Evolutionary conservation across 106 monocot genomes (phyloP).

Genomic region (Acorus calamus): DNA sequence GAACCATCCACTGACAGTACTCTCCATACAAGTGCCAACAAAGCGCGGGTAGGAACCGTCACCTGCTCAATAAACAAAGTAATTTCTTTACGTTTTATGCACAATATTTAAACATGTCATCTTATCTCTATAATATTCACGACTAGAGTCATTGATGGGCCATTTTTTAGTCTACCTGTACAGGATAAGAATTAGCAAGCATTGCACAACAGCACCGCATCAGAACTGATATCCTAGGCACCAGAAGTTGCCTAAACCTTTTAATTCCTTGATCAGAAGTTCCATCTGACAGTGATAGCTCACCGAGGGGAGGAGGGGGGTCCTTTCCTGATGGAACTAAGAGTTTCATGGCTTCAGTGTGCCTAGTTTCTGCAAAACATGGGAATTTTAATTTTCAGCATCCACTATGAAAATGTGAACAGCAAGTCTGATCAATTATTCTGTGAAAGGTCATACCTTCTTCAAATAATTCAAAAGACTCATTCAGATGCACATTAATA

Average conservation of each 20-base stretch:
- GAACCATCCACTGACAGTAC: slow-evolving; percentile 82
- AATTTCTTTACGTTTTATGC: neutral
- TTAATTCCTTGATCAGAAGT: slow-evolving; percentile 18
- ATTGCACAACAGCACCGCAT: slow-evolving; percentile 56
- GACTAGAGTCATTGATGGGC: neutral
- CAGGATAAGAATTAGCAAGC: slow-evolving; percentile 55
- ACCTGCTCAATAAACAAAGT: slow-evolving; percentile 27
- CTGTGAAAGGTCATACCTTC: slow-evolving; percentile 36
- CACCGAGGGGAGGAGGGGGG: slow-evolving; percentile 46
- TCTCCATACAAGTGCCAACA: slow-evolving; percentile 49
- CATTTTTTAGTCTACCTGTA: slow-evolving; percentile 30
- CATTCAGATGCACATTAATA: slow-evolving; percentile 48
- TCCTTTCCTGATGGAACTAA: slow-evolving; percentile 74
- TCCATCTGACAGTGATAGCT: slow-evolving; percentile 18
- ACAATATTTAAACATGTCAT: neutral
- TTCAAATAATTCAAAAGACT: slow-evolving; percentile 75
- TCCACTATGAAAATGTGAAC: too few relatives aligned
- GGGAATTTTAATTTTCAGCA: too few relatives aligned
- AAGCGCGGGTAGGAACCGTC: slow-evolving; percentile 33
- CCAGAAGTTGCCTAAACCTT: slow-evolving; percentile 25
- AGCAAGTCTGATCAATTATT: too few relatives aligned
- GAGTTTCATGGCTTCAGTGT: slow-evolving; percentile 38
- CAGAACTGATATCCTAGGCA: slow-evolving; percentile 50
- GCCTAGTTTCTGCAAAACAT: slow-evolving; percentile 41
- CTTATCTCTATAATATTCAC: neutral